Evolutionary conservation across 1,284 basidiomycete species (phyloP).

Genomic region (Somion occarium): DNA sequence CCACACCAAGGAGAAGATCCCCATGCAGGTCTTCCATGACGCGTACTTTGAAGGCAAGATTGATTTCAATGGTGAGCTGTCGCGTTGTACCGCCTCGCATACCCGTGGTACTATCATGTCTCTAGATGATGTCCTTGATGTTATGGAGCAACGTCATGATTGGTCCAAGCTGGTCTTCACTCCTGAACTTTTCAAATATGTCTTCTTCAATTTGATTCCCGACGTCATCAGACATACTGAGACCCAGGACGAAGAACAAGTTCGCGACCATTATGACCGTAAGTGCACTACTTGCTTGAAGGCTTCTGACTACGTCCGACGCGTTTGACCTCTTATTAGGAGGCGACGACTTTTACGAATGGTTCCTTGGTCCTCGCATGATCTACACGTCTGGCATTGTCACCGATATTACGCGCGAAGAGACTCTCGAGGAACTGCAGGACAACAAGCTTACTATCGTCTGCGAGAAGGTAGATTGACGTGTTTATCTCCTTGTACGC

Average conservation of each 20-base stretch:
- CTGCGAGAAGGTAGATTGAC: conserved; percentile 66
- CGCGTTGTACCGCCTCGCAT: conserved; percentile 6
- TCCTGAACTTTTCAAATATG: conserved; percentile 89
- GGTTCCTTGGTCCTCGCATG: conserved; percentile 96
- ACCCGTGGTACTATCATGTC: background rate
- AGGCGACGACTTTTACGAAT: conserved; percentile 92
- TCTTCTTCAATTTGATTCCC: conserved; percentile 84
- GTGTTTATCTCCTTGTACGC: background rate
- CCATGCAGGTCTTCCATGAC: conserved; percentile 97
- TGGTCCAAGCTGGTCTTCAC: conserved; percentile 92
- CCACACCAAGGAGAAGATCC: conserved; percentile 85
- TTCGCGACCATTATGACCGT: conserved; percentile 96
- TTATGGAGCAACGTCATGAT: conserved; percentile 93
- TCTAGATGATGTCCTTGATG: conserved; percentile 86
- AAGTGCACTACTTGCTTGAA: conserved; percentile 25
- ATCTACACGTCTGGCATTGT: conserved; percentile 96
- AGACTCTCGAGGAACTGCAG: conserved; percentile 94
- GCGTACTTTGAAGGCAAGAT: conserved; percentile 97
- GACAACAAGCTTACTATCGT: conserved; percentile 97
- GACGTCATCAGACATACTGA: conserved; percentile 92
- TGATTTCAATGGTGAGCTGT: conserved; percentile 81
- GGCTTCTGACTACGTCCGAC: conserved; percentile 6
- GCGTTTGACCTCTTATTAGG: conserved; percentile 30
- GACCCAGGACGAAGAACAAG: conserved; percentile 92
- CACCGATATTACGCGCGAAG: conserved; percentile 65